phyloP scores from a whole-genome alignment of 345 rosid genomes.

The Populus nigra region DNA sequence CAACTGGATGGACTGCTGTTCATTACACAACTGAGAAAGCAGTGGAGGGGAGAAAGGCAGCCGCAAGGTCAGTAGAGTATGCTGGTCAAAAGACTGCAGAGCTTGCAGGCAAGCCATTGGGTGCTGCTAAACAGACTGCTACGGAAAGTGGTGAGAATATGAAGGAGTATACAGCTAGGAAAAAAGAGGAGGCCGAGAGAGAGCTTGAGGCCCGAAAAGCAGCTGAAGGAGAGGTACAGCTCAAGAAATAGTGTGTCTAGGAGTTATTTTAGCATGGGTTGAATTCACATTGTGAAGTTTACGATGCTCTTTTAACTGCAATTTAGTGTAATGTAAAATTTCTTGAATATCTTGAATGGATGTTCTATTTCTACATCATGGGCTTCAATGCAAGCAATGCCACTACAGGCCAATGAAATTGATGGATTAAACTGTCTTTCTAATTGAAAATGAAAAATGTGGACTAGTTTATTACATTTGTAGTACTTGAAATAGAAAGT shows the following conservation, averaged over 20 bases:
- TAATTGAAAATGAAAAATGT: not conserved
- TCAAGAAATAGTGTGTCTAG: not conserved
- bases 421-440: not conserved
- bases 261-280: not conserved
- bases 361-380: no score
- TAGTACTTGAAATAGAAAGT: not conserved
- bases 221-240: constrained; percentile 27
- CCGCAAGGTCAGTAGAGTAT: constrained; percentile 44
- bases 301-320: not conserved
- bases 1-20: constrained; percentile 69
- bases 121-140: constrained; percentile 56
- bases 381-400: no score
- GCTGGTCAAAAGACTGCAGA: constrained; percentile 60
- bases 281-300: no score
- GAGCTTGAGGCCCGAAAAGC: constrained; percentile 34
- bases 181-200: constrained; percentile 65
- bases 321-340: no score
- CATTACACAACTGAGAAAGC: constrained; percentile 55
- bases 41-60: constrained; percentile 59
- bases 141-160: constrained; percentile 48
- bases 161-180: constrained; percentile 62
- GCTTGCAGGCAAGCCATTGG: constrained; percentile 58
- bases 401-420: not conserved
- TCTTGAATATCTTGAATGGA: no score
- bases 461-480: no score